Evolutionary conservation across 441 rosid species (phyloP).

Genomic region (Breynia disticha): DNA sequence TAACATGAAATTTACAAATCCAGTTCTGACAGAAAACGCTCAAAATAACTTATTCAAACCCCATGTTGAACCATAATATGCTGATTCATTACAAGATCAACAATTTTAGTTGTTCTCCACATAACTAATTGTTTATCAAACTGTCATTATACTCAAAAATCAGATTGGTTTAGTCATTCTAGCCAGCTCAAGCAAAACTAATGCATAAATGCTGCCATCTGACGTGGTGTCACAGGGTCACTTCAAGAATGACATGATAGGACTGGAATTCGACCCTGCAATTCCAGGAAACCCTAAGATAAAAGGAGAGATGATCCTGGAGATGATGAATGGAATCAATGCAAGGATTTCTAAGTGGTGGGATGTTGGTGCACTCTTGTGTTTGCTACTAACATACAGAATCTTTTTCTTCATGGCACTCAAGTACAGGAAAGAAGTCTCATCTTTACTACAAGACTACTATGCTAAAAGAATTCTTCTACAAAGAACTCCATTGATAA

Average conservation of each 20-base stretch:
- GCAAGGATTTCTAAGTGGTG: constrained; percentile 65
- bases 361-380: constrained; percentile 51
- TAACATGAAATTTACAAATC: too few relatives aligned
- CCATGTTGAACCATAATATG: too few relatives aligned
- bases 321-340: constrained; percentile 32
- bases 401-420: constrained; percentile 50
- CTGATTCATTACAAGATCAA: too few relatives aligned
- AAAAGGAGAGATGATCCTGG: constrained; percentile 50
- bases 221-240: constrained; percentile 38
- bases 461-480: constrained; percentile 10
- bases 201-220: too few relatives aligned
- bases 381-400: constrained; percentile 49
- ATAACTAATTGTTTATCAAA: too few relatives aligned
- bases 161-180: too few relatives aligned
- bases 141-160: too few relatives aligned
- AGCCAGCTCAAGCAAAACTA: too few relatives aligned
- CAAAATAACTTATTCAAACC: too few relatives aligned
- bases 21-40: too few relatives aligned
- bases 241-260: constrained; percentile 61
- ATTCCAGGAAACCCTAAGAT: constrained; percentile 42
- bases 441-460: constrained; percentile 21
- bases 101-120: too few relatives aligned
- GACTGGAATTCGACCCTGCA: constrained; percentile 47
- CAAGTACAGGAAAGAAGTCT: constrained; percentile 49
- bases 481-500: too few relatives aligned